Evolutionary conservation across 768 basidiomycete species (phyloP).

Genomic region (Suillus alpinus): DNA sequence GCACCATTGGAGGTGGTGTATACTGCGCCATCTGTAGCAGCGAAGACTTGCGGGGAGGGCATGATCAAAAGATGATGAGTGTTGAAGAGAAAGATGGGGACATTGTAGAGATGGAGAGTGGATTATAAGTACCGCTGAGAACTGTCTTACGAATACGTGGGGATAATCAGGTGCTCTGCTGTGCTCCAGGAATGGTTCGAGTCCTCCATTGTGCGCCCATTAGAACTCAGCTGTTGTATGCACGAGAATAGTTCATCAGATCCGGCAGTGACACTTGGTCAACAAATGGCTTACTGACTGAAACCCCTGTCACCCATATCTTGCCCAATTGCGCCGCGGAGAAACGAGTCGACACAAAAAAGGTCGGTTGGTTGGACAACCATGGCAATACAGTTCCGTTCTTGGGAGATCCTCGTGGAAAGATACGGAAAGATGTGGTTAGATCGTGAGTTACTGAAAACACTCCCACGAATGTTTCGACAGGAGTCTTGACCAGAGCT

Average conservation of each 20-base stretch:
- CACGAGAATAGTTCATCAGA: constrained; percentile 4
- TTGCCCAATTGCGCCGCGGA: neutral
- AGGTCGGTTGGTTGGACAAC: neutral
- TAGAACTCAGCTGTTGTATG: neutral
- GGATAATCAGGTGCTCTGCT: constrained; percentile 7
- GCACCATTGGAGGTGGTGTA: constrained; percentile 90
- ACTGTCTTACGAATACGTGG: constrained; percentile 11
- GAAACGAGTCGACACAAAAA: neutral
- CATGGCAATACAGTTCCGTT: constrained; percentile 5
- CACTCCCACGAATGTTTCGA: neutral
- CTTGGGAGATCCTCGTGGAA: constrained; percentile 7
- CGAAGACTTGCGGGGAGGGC: constrained; percentile 62
- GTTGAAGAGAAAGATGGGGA: neutral
- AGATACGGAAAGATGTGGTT: constrained; percentile 4
- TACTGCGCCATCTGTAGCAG: constrained; percentile 50
- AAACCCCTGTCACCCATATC: constrained; percentile 4
- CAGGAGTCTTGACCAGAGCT: neutral
- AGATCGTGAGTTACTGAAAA: constrained; percentile 7
- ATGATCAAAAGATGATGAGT: constrained; percentile 35
- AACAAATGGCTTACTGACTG: neutral
- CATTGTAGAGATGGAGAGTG: constrained; percentile 10
- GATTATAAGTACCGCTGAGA: constrained; percentile 29
- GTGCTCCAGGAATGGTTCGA: neutral
- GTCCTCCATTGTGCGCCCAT: neutral
- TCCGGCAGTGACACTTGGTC: neutral